Conservation (phyloP, 805 yeast genomes). For the Monosporozyma unispora region DNA sequence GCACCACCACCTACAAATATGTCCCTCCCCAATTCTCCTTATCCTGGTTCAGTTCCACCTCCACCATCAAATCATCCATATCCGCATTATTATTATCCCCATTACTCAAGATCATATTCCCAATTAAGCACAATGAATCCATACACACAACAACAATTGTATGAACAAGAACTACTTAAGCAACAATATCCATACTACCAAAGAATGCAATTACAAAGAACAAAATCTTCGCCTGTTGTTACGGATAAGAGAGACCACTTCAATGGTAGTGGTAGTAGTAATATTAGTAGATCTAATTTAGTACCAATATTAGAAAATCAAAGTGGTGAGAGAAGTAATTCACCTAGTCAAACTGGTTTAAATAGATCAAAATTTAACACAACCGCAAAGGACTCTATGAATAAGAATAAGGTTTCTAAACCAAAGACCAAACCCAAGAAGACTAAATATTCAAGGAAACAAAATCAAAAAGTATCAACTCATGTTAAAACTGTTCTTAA, state of each 20-base stretch:
- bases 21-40: not conserved
- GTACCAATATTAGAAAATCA: not conserved
- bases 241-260: not conserved
- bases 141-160: not conserved
- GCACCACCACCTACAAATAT: not conserved
- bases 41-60: not conserved
- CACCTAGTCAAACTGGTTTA: not conserved
- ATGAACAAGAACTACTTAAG: not conserved
- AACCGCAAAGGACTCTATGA: not conserved
- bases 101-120: not conserved
- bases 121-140: not conserved
- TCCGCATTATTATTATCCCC: not conserved
- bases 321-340: not conserved
- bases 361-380: not conserved
- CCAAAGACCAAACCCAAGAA: not conserved
- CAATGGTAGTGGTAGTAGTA: not conserved
- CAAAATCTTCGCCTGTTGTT: not conserved
- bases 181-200: not conserved
- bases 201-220: not conserved
- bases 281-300: not conserved
- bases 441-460: not conserved
- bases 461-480: not conserved
- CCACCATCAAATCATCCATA: not conserved
- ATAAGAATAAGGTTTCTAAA: not conserved
- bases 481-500: not conserved